A percentile compares a stretch with the other conserved stretches of the same genome.
phyloP scores from a whole-genome alignment of 2,329 filamentous ascomycete genomes.

The Diaporthe citri region DNA sequence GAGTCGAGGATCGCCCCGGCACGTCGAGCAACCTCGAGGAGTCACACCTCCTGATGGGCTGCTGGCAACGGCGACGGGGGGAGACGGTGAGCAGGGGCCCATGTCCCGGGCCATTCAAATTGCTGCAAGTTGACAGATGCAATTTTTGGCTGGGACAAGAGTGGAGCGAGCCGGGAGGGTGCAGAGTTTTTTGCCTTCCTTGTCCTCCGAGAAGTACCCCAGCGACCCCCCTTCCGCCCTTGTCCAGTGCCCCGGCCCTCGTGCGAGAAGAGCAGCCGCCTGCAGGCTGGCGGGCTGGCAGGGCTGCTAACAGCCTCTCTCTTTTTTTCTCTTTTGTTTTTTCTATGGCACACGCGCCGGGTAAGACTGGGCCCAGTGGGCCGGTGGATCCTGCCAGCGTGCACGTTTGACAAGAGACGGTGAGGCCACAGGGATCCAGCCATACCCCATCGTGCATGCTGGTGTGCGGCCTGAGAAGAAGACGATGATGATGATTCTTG shows the following conservation, averaged over 20 bases:
- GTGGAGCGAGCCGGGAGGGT: slow-evolving; percentile 35
- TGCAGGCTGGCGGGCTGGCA: not conserved
- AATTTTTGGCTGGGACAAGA: slow-evolving; percentile 23
- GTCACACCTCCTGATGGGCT: slow-evolving; percentile 29
- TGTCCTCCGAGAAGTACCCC: slow-evolving; percentile 29
- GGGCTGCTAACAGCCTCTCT: slow-evolving; percentile 20
- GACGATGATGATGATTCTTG: not conserved
- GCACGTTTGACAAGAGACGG: slow-evolving; percentile 38
- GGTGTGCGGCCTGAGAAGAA: slow-evolving; percentile 29
- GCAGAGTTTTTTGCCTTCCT: slow-evolving; percentile 39
- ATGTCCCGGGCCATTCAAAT: slow-evolving; percentile 29
- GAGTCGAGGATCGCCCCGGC: not conserved
- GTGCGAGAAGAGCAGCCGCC: not conserved
- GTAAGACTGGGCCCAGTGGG: slow-evolving; percentile 36
- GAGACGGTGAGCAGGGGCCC: slow-evolving; percentile 36
- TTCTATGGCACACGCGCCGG: slow-evolving; percentile 33
- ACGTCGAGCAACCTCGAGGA: no score
- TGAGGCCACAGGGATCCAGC: slow-evolving; percentile 34
- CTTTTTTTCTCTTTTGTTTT: slow-evolving; percentile 30
- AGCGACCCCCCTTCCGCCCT: not conserved
- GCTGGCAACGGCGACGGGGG: not conserved
- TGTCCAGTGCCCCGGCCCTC: not conserved
- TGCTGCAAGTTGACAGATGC: slow-evolving; percentile 34
- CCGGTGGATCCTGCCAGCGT: slow-evolving; percentile 36
- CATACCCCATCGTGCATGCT: slow-evolving; percentile 26